A percentile compares a stretch with the other conserved stretches of the same genome.
These are phyloP conservation scores for Mikania micrantha DNA, from an alignment of 129 eudicot species.

Conservation along the genomic window DNA sequence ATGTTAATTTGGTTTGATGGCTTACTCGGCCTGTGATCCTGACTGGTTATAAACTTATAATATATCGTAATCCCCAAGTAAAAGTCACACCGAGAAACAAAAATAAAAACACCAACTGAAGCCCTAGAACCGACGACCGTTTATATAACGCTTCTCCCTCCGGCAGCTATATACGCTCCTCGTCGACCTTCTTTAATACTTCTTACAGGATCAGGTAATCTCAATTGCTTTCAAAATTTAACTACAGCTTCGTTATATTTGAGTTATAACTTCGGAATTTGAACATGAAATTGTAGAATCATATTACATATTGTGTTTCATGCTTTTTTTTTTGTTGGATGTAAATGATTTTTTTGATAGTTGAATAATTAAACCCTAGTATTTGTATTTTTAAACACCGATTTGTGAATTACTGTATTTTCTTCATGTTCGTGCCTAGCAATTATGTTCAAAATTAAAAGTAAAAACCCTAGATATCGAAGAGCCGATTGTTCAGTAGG, in stretches of 20 bases:
- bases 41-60: too few relatives aligned
- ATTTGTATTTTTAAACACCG: background rate
- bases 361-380: background rate
- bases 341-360: background rate
- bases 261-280: background rate
- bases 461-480: background rate
- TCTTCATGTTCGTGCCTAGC: background rate
- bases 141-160: too few relatives aligned
- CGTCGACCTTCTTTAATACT: background rate
- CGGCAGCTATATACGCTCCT: too few relatives aligned
- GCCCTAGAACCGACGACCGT: too few relatives aligned
- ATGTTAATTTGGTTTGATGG: too few relatives aligned
- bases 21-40: too few relatives aligned
- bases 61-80: too few relatives aligned
- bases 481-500: background rate
- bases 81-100: too few relatives aligned
- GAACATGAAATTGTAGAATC: background rate
- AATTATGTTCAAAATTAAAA: background rate
- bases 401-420: background rate
- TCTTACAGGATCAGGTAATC: background rate
- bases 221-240: background rate
- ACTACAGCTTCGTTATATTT: background rate
- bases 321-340: background rate
- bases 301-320: background rate
- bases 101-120: too few relatives aligned